Base-by-base conservation (phyloP, 176 grass and related monocot genomes). In the Aegilops sharonensis region DNA sequence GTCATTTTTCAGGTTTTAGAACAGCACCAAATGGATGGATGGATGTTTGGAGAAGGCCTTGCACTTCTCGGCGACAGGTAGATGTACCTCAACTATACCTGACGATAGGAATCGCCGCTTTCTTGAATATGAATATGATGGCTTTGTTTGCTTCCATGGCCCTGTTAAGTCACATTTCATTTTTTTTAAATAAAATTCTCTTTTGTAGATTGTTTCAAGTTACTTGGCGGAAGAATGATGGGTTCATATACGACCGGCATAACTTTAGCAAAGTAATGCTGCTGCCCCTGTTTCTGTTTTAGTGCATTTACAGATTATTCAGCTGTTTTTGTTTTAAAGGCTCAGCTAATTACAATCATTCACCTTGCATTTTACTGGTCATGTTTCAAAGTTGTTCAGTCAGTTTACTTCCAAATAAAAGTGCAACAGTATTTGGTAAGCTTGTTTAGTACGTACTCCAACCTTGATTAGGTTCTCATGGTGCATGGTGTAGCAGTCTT, bases 141-240 rank as follows among this genome's bases (percentile, higher is more conserved):
- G 29, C n/a, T 21, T 24, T 66, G 20, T 47, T 73, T 74, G 25
- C 25, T 25, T 25, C 25, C 25, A 25, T 25, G 50, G 20, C 5
- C 32, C 2, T 5, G 66, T 14, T 47, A 59, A 12, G 43, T 29
- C 30, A 35, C 8, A 59, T 47, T n/a, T 60, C 43, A 11, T 77
- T 47, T 61, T 6, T 56, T 37, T 21, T 65, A 14, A 59, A 54
- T 65, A 14, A 59, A 54, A 18, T 54, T 76, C 35, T 89, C 63
- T 36, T 78, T 57, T 81, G 43, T 78, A 98, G 96, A 86, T 94
- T 98, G 84, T 95, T 92, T 87, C 96, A 98, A 91, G 88, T 98
- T 52, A 90, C 90, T 75, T 98, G 96, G 96, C 82, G 91, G 88
- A 92, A 88, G 85, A 94, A 84, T 9, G 64, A 83, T 45, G 96